Evolutionary conservation across 305 asterid genomes (phyloP).

Genomic region (Withania somnifera): DNA sequence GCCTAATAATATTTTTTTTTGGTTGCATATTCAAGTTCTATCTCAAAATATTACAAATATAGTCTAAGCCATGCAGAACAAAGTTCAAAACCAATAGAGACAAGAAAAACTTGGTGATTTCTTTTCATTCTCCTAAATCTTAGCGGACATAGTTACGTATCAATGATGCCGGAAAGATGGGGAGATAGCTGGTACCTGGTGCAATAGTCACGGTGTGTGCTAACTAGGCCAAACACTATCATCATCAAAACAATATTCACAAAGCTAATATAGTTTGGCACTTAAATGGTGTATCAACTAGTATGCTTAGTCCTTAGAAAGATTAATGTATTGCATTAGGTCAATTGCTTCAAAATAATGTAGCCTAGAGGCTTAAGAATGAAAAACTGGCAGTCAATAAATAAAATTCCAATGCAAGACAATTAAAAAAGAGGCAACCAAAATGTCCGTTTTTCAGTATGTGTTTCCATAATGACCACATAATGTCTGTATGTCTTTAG

Average conservation of each 20-base stretch:
- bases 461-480: not conserved
- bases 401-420: not conserved
- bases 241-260: not conserved
- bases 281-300: not conserved
- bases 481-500: not conserved
- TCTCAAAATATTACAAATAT: not conserved
- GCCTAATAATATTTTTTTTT: not conserved
- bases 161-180: not conserved
- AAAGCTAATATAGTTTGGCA: not conserved
- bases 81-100: not conserved
- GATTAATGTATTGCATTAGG: not conserved
- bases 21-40: not conserved
- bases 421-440: not conserved
- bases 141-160: not conserved
- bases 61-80: not conserved
- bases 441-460: not conserved
- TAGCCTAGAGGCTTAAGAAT: not conserved
- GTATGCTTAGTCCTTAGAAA: not conserved
- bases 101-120: not conserved
- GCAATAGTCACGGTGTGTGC: not conserved
- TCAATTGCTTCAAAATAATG: not conserved
- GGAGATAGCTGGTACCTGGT: not conserved
- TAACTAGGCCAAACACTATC: not conserved
- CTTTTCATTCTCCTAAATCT: not conserved
- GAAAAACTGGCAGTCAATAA: not conserved